Base-by-base conservation (phyloP, 768 basidiomycete genomes). In the Xerocomus brunneocitrinus region DNA sequence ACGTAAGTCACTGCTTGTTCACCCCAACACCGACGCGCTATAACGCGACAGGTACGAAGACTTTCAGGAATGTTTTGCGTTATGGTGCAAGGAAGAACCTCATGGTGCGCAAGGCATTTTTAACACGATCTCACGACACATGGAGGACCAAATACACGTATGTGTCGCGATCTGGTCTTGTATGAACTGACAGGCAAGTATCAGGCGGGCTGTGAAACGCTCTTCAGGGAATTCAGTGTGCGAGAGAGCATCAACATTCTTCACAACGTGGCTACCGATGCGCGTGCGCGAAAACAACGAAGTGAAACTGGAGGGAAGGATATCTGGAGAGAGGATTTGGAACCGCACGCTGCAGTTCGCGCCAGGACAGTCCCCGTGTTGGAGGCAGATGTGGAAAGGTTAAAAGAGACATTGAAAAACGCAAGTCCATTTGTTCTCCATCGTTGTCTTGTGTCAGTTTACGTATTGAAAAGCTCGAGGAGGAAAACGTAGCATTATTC, bases 241-340 rank as follows among this genome's bases (percentile, higher is more conserved):
- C 80, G 81, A 58, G 82, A 84, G 42, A 85, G 81, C 58, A 78
- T 91, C 31, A 88, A 91, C 64, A 75, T 75, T 4, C 74, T 91
- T 12, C 87, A 91, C 55, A 74, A 75, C 10, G 79, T 88, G 13
- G 81, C 91, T 1, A 80, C 75, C 10, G 87, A 88, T 31, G 89
- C 87, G 8, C 57, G 83, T 65, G 62, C 78, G 24, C 81, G 83
- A 49, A 76, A 75, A 34, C 73, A 74, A 43, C 75, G 76, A 7
- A 76, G 67, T 4, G 69, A 68, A 27, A 62, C 54, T n/a, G 58
- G 67, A 12, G 73, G 74, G 0, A 78, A 75, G 13, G 85, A 89
- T 63, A 61, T 78, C 0, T 91, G 89, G 88, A 79, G 71, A 54
- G 79, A 82, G 46, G 74, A 82, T 52, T 67, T 91, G 30, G 77